A percentile compares a stretch with the other conserved stretches of the same genome.
These are phyloP conservation scores for Fomitopsis pulvina DNA, from an alignment of 768 basidiomycete species.

Conservation along the genomic window DNA sequence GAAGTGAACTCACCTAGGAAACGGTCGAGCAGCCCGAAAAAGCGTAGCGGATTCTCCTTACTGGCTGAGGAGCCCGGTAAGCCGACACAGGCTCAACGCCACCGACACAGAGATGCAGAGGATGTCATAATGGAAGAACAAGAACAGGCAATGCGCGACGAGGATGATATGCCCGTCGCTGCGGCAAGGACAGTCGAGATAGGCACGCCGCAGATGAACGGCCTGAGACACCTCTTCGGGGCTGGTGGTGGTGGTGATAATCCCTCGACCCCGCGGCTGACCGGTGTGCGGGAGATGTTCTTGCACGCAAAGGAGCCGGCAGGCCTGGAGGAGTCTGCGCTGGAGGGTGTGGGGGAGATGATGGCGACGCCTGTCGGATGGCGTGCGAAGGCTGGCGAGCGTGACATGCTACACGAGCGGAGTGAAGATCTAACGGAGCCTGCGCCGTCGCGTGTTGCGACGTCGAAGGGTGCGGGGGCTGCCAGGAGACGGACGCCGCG, in stretches of 20 bases:
- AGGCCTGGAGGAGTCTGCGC: conserved; percentile 4
- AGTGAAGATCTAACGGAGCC: not conserved
- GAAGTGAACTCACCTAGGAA: conserved; percentile 13
- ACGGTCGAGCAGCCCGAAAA: conserved; percentile 15
- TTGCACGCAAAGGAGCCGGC: conserved; percentile 12
- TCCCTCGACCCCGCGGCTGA: conserved; percentile 29
- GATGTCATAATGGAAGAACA: conserved; percentile 35
- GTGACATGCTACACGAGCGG: conserved; percentile 1
- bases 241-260: conserved; percentile 9
- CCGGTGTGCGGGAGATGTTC: conserved; percentile 29
- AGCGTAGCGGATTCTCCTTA: conserved; percentile 16
- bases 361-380: conserved; percentile 24
- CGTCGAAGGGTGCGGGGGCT: conserved; percentile 1
- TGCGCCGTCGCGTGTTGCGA: conserved; percentile 3
- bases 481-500: conserved; percentile 8
- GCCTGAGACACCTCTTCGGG: conserved; percentile 27
- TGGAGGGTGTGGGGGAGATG: conserved; percentile 30
- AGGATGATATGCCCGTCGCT: conserved; percentile 8
- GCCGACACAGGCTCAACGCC: too few species aligned
- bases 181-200: conserved; percentile 6
- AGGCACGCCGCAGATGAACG: conserved; percentile 25
- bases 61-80: conserved; percentile 11
- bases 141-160: conserved; percentile 28
- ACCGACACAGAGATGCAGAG: conserved; percentile 15
- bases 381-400: conserved; percentile 2